phyloP scores from a whole-genome alignment of 345 rosid species.

The Melaleuca alternifolia region DNA sequence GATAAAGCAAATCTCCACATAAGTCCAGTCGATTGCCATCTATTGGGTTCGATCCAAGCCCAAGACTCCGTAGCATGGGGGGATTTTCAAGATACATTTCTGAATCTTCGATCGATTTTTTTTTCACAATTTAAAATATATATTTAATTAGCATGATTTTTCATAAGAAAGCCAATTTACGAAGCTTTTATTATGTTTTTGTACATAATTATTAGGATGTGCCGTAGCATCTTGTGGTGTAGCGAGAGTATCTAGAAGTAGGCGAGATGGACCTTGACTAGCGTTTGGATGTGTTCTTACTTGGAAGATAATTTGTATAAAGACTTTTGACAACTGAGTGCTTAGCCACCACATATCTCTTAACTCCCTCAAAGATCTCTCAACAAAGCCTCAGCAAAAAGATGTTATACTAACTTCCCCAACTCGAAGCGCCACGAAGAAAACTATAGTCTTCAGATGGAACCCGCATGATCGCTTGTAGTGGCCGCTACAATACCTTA shows the following conservation, averaged over 20 bases:
- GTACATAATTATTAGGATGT: background rate
- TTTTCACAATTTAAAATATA: too few species aligned
- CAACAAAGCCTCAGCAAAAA: background rate
- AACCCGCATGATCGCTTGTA: background rate
- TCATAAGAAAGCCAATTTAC: too few species aligned
- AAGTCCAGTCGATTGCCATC: too few species aligned
- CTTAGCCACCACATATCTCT: background rate
- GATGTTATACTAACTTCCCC: accelerated
- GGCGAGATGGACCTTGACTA: background rate
- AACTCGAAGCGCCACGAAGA: too few species aligned
- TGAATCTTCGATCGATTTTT: too few species aligned
- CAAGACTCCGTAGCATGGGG: too few species aligned
- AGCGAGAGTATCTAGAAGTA: background rate
- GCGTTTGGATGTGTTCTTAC: background rate
- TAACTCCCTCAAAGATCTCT: background rate
- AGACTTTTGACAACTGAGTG: background rate
- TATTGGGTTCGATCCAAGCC: too few species aligned
- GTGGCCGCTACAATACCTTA: background rate
- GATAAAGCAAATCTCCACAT: too few species aligned
- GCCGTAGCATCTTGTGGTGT: accelerated
- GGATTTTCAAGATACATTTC: too few species aligned
- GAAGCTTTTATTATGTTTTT: too few species aligned
- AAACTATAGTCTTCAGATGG: background rate
- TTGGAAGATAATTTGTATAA: accelerated
- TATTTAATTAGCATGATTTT: too few species aligned